Base-by-base conservation (phyloP, 1,284 basidiomycete genomes). In the Sanghuangporus baumii region DNA sequence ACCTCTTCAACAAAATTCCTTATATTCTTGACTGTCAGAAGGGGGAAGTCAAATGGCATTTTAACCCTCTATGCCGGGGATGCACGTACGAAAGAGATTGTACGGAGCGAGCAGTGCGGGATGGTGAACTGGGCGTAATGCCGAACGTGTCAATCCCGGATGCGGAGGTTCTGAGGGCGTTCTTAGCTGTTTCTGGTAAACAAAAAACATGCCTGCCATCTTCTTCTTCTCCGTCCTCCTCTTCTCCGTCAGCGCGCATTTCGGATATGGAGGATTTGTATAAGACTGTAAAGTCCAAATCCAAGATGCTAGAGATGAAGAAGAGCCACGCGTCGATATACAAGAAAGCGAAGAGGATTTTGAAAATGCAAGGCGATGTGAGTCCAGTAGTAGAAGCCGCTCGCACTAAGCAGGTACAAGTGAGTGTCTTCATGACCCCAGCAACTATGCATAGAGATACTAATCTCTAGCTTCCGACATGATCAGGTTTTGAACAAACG, bases 141-240 rank as follows among this genome's bases (percentile, higher is more conserved):
- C 77, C 78, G 1, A 80, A 81, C 67, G 73, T 81, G 18, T 77
- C 77, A 31, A 70, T 79, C 36, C 74, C 74, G 7, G 74, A 81
- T 34, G 76, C 75, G 40, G 71, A 69, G 58, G 67, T 71, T 16
- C 67, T 81, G 59, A 73, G 72, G 61, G 73, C 71, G 41, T 65
- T 79, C 12, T 69, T 81, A 47, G 71, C 71, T 37, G 67, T 74
- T 57, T 72, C 74, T 56, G 69, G 68, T 34, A 60, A 6, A 6
- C 46, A 47, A 31, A 58, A 46, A 57, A n/a, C 34, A 1, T 36
- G 6, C 36, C 69, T 31, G 3, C n/a, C n/a, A n/a, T 26, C 23
- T 1, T 26, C 23, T 3, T 26, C 23, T 26, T 31, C 26, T 31
- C 3, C 26, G 26, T 31, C 26, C 5, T 31, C 26, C 26, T 31